These are phyloP conservation scores for Cyberlindnera misumaiensis DNA, from an alignment of 805 yeast species.

Conservation along the genomic window DNA sequence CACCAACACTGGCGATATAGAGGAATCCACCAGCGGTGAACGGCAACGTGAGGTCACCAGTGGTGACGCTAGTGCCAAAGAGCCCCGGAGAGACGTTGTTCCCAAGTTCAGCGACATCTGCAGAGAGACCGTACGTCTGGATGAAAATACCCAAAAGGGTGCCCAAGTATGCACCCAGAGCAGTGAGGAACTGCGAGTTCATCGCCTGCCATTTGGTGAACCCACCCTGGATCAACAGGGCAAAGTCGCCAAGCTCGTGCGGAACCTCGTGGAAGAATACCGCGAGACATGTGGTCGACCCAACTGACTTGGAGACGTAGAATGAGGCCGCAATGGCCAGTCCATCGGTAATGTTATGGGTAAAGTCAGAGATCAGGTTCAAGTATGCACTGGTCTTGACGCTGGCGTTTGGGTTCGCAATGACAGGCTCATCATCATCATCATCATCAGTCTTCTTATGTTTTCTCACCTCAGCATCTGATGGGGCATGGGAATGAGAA, in stretches of 20 bases:
- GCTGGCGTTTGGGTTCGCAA: constrained; percentile 29
- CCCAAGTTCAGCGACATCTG: constrained; percentile 1
- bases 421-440: constrained; percentile 25
- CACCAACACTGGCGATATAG: constrained; percentile 66
- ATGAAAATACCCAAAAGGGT: constrained; percentile 57
- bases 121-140: constrained; percentile 30
- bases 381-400: constrained; percentile 46
- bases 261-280: constrained; percentile 75
- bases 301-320: constrained; percentile 50
- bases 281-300: constrained; percentile 64
- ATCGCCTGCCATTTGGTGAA: constrained; percentile 59
- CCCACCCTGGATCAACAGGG: constrained; percentile 63
- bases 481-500: constrained; percentile 31
- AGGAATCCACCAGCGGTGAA: constrained; percentile 73
- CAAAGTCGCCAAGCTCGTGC: constrained; percentile 78
- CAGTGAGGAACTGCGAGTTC: constrained; percentile 60
- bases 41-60: constrained; percentile 53
- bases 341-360: constrained; percentile 76
- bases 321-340: constrained; percentile 68
- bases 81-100: constrained; percentile 28
- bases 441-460: constrained; percentile 21
- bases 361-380: constrained; percentile 61
- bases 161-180: constrained; percentile 59
- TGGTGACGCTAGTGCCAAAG: constrained; percentile 43
- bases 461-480: constrained; percentile 12